These are phyloP conservation scores for Zelonia costaricensis DNA, from an alignment of 208 protist species.

Conservation along the genomic window DNA sequence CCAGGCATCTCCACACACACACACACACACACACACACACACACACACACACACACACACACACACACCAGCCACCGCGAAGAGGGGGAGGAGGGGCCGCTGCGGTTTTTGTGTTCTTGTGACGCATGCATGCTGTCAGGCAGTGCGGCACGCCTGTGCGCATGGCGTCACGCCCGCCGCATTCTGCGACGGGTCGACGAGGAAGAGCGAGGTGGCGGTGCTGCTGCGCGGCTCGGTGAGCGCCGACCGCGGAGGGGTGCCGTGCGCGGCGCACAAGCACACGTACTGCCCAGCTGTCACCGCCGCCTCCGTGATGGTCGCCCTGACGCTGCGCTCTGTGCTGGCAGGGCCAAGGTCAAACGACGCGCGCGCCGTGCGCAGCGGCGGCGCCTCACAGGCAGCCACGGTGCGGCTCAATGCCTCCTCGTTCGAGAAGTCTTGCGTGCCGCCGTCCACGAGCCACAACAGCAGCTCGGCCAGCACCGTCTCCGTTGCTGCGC, in stretches of 20 bases:
- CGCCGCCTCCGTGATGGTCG: background rate
- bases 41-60: no score
- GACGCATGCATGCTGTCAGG: background rate
- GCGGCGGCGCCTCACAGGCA: constrained; percentile 12
- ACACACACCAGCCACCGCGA: no score
- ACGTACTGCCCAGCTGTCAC: constrained; percentile 9
- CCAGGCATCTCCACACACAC: no score
- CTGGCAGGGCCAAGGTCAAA: constrained; percentile 9
- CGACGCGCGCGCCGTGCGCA: constrained; percentile 5
- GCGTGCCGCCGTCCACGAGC: constrained; percentile 1
- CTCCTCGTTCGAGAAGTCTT: constrained; percentile 1
- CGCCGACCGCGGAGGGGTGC: background rate
- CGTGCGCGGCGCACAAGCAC: constrained; percentile 18
- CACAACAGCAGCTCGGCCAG: constrained; percentile 21
- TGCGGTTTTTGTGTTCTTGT: no score
- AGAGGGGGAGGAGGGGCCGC: no score
- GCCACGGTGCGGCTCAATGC: constrained; percentile 14
- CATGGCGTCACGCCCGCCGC: background rate
- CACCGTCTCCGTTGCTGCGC: constrained; percentile 1
- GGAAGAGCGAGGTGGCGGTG: constrained; percentile 4
- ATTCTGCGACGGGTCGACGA: constrained; percentile 7
- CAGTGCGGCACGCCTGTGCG: constrained; percentile 5
- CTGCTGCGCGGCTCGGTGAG: background rate
- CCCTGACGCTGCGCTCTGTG: background rate
- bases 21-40: no score